These are phyloP conservation scores for Monilinia laxa DNA, from an alignment of 2,329 filamentous ascomycete species.

Conservation along the genomic window DNA sequence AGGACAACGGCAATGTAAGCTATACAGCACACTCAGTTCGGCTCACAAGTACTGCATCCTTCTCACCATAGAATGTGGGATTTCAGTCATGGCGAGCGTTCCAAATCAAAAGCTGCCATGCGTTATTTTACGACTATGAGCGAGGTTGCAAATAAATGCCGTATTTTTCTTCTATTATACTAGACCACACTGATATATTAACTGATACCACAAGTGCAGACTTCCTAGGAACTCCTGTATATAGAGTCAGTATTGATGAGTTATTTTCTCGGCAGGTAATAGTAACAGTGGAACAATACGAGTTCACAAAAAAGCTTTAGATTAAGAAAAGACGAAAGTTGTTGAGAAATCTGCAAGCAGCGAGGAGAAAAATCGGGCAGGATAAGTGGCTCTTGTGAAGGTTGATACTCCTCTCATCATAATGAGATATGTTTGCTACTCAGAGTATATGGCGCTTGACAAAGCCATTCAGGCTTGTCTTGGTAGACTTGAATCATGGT, in stretches of 20 bases:
- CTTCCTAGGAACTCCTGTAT: not conserved
- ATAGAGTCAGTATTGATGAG: not conserved
- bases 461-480: no score
- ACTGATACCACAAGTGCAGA: not conserved
- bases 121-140: slow-evolving; percentile 28
- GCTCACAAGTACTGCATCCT: slow-evolving; percentile 20
- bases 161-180: slow-evolving; percentile 18
- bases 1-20: no score
- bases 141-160: slow-evolving; percentile 30
- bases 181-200: not conserved
- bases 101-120: slow-evolving; percentile 29
- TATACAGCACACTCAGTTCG: no score
- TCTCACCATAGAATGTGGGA: slow-evolving; percentile 33
- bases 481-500: no score
- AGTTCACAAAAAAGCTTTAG: not conserved
- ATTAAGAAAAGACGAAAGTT: not conserved
- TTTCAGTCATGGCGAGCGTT: slow-evolving; percentile 32
- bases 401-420: no score
- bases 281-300: not conserved
- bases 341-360: not conserved
- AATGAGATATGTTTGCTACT: no score
- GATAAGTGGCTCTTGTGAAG: not conserved
- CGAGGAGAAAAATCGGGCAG: not conserved
- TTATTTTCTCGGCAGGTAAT: not conserved
- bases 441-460: no score